phyloP scores from a whole-genome alignment of 805 yeast species.

The Kuraishia cidri region DNA sequence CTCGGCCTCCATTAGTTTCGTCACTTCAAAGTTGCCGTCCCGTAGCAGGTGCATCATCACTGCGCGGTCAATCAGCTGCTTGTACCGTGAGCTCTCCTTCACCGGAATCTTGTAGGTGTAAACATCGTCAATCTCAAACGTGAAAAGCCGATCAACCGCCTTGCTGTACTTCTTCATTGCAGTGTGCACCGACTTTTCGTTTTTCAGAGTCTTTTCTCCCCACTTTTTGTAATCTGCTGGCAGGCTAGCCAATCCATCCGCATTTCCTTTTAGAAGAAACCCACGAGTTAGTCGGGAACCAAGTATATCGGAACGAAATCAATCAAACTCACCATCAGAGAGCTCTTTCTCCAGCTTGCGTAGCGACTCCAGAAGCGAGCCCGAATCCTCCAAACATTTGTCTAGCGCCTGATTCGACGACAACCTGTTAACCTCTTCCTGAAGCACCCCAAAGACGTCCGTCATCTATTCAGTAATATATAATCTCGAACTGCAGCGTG shows the following conservation, averaged over 20 bases:
- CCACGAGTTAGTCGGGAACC: constrained; percentile 4
- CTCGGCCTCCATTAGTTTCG: constrained; percentile 18
- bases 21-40: constrained; percentile 17
- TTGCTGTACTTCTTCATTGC: constrained; percentile 15
- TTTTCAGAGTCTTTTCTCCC: constrained; percentile 20
- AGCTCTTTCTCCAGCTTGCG: constrained; percentile 13
- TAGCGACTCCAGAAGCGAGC: constrained; percentile 14
- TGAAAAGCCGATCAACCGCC: constrained; percentile 16
- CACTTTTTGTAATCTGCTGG: constrained; percentile 6
- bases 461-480: no score
- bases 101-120: constrained; percentile 14
- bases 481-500: no score
- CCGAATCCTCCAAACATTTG: constrained; percentile 17
- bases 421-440: constrained; percentile 20
- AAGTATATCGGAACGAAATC: neutral
- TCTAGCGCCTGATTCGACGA: constrained; percentile 18
- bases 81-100: constrained; percentile 3
- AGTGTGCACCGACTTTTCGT: constrained; percentile 15
- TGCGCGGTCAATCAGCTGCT: constrained; percentile 14
- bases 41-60: constrained; percentile 21
- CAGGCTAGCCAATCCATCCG: constrained; percentile 4
- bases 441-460: constrained; percentile 12
- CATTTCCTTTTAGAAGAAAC: constrained; percentile 6
- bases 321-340: constrained; percentile 4
- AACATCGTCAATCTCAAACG: constrained; percentile 12